Evolutionary conservation across 2,329 filamentous ascomycete genomes (phyloP).

Genomic region (Phyllosticta citribraziliensis): DNA sequence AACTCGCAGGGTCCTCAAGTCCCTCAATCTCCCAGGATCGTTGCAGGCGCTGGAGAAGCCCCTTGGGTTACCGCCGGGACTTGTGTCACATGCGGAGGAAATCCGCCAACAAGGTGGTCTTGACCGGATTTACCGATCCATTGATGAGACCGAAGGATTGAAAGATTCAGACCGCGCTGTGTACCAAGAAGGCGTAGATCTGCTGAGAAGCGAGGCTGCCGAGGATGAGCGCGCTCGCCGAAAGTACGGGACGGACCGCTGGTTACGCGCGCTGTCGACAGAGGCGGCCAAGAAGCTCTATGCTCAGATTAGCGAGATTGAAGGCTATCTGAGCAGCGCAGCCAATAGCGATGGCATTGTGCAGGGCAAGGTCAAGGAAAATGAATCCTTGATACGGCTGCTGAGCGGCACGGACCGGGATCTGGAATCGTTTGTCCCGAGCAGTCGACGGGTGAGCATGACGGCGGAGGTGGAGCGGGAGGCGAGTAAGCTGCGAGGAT

Average conservation of each 20-base stretch:
- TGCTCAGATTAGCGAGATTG: constrained; percentile 65
- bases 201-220: constrained; percentile 68
- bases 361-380: constrained; percentile 66
- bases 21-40: constrained; percentile 80
- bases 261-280: constrained; percentile 61
- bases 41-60: constrained; percentile 93
- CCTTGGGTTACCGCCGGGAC: constrained; percentile 71
- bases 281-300: constrained; percentile 65
- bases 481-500: constrained; percentile 64
- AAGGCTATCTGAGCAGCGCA: constrained; percentile 72
- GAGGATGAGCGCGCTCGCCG: constrained; percentile 69
- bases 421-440: constrained; percentile 82
- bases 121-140: constrained; percentile 63
- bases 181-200: constrained; percentile 73
- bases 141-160: constrained; percentile 85
- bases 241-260: constrained; percentile 80
- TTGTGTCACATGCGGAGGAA: constrained; percentile 87
- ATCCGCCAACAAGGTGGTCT: constrained; percentile 84
- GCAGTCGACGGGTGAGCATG: constrained; percentile 67
- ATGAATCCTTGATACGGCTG: constrained; percentile 64
- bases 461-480: constrained; percentile 72
- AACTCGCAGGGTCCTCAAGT: constrained; percentile 52
- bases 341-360: constrained; percentile 60
- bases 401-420: constrained; percentile 71
- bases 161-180: constrained; percentile 66